Evolutionary conservation across 805 yeast species (phyloP).

Genomic region (Saturnispora bothae): DNA sequence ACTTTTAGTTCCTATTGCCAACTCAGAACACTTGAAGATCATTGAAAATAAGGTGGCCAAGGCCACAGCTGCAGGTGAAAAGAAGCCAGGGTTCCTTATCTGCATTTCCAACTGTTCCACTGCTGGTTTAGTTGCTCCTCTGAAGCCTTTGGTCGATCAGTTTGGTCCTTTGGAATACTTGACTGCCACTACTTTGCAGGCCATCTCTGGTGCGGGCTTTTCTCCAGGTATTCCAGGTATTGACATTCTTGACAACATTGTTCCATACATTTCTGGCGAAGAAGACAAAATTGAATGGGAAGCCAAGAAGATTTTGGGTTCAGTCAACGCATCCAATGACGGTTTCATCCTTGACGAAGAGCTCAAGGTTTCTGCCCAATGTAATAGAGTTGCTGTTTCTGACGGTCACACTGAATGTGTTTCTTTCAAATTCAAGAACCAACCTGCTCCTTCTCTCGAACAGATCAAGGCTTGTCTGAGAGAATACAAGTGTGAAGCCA

Average conservation of each 20-base stretch:
- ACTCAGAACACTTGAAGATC: constrained; percentile 78
- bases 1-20: constrained; percentile 87
- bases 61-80: constrained; percentile 44
- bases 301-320: constrained; percentile 87
- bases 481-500: constrained; percentile 77
- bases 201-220: constrained; percentile 97
- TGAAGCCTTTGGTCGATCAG: constrained; percentile 81
- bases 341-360: constrained; percentile 57
- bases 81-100: constrained; percentile 66
- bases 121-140: constrained; percentile 94
- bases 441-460: constrained; percentile 79
- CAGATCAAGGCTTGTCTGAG: constrained; percentile 60
- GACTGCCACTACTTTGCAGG: constrained; percentile 89
- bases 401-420: constrained; percentile 98
- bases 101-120: constrained; percentile 98
- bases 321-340: constrained; percentile 38
- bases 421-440: constrained; percentile 67
- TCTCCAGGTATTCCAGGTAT: constrained; percentile 96
- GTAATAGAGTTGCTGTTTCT: constrained; percentile 92
- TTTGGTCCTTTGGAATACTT: constrained; percentile 87
- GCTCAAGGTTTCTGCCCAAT: constrained; percentile 85
- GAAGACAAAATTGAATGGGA: constrained; percentile 99
- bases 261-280: constrained; percentile 92
- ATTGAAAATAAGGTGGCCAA: constrained; percentile 46
- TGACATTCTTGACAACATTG: constrained; percentile 87